Conservation (phyloP, 1,139 yeast genomes). For the Hemisphaericaspora subhashii region DNA sequence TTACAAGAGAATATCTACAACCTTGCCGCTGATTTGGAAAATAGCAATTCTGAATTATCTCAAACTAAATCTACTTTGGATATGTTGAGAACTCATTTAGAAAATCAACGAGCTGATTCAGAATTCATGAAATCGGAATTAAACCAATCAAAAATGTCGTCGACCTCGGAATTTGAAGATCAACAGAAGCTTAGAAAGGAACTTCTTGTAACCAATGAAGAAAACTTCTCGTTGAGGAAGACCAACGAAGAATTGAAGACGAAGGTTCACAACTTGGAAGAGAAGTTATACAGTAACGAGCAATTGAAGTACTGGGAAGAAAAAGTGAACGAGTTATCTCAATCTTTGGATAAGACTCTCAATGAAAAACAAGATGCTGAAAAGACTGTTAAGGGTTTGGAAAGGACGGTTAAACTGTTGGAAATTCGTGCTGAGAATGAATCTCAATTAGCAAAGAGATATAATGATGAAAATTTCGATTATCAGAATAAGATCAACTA, state of each 20-base stretch:
- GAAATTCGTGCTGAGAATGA: conserved; percentile 40
- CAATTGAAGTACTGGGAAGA: conserved; percentile 47
- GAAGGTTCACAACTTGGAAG: conserved; percentile 38
- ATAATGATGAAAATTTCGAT: conserved; percentile 50
- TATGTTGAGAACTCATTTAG: conserved; percentile 38
- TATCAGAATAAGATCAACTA: conserved; percentile 44
- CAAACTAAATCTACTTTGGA: conserved; percentile 31
- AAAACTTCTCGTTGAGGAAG: conserved; percentile 41
- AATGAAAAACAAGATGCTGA: conserved; percentile 32
- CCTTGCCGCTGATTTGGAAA: conserved; percentile 46
- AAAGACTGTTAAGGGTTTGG: conserved; percentile 31
- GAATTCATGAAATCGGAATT: conserved; percentile 35
- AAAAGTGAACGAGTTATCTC: conserved; percentile 33
- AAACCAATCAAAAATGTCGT: conserved; percentile 33
- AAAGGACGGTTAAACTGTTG: conserved; percentile 36
- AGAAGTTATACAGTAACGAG: conserved; percentile 45
- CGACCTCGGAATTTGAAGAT: conserved; percentile 34
- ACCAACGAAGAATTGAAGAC: conserved; percentile 35
- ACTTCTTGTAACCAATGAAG: conserved; percentile 40
- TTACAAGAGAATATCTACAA: conserved; percentile 48
- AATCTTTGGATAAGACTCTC: conserved; percentile 32
- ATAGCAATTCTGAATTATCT: conserved; percentile 35
- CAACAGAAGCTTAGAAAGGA: conserved; percentile 41
- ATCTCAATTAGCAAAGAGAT: conserved; percentile 38
- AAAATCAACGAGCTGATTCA: conserved; percentile 34